Evolutionary conservation across 768 basidiomycete genomes (phyloP), one percentile per base, ranked within the genome.

Genomic region (Boletus sp.): DNA sequence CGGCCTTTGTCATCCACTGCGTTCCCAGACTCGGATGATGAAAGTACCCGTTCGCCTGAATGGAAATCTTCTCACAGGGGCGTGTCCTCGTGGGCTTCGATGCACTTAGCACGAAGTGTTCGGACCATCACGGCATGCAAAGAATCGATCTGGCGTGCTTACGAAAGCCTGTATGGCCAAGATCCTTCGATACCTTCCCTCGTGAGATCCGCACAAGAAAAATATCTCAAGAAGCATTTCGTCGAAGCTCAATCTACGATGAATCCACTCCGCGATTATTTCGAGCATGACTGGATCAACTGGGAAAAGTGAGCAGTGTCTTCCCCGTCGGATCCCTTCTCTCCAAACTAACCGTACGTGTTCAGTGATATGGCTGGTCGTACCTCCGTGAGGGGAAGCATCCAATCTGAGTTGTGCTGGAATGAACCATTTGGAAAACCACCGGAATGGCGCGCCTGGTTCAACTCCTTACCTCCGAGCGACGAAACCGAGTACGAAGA

Each of bases 361-460:
- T 57, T 57, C 20, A 91, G 89, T 60, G 89, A 92, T 59, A 91
- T 92, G 90, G 75, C 75, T 41, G 86, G 88, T 62, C 85, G 89
- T 12, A 84, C 87, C 44, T 77, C 79, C 47, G 81, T 89, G 75
- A 80, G 84, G 37, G 73, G 74, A 15, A 72, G 73, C 47, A 72
- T 89, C 30, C 70, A 71, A 46, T 70, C 75, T 4, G 75, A 78
- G 52, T 66, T 85, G 30, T 67, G 66, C 15, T 90, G 88, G 89
- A 50, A 64, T 3, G 80, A 81, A 55, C 80, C 81, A 29, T 61
- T 71, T 9, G 77, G 77, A 14, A 78, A 81, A 30, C 68, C 71
- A 15, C 81, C 85, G 0, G 80, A 83, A 28, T 79, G 79, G 80
- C 74, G 75, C 10, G 70, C 72, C 33, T 86, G 86, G 85, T 75